Evolutionary conservation across 257 asterid genomes (phyloP), one percentile per base, ranked within the genome.

Genomic region (Handroanthus guayacan): DNA sequence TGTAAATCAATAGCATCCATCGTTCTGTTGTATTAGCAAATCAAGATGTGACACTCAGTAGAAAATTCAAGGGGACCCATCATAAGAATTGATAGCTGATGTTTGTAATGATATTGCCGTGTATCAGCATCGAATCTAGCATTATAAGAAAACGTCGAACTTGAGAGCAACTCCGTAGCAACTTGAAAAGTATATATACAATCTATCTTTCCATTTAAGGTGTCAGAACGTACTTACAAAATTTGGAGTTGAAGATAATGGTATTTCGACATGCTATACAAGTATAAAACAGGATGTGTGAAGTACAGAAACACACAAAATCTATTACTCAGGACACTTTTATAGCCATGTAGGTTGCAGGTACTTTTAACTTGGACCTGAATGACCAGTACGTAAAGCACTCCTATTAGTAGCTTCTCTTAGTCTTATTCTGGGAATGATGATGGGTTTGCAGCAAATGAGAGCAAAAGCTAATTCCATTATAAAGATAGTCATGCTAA

Each of bases 391-490:
- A 34, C 6, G 79, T 39, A 80, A 61, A 51, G 87, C 70, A 39
- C 39, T 75, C 77, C 56, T 71, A 48, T 73, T 68, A n/a, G 65
- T 56, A 10, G 85, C 68, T 54, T 25, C 81, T 62, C 87, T 55
- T 80, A 89, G 71, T 62, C 81, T 80, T 78, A 89, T 82, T 78
- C 65, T 84, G 6, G 96, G 97, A 67, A 91, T 45, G 69, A 91
- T 37, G 13, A 89, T 36, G 34, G 95, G 83, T 67, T 52, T 88
- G 86, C 97, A 91, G 83, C 89, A 91, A 38, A 91, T 72, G 10
- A 91, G 92, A 68, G 87, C 72, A 36, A 81, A 79, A 60, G 74
- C 44, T 79, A 91, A 64, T 87, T 89, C 96, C 55, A 88, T 66
- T 7, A 60, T 62, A 75, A 91, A 89, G 45, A 91, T 51, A 5